Evolutionary conservation across 1,284 basidiomycete species (phyloP).

Genomic region (Neolentinus lepideus): DNA sequence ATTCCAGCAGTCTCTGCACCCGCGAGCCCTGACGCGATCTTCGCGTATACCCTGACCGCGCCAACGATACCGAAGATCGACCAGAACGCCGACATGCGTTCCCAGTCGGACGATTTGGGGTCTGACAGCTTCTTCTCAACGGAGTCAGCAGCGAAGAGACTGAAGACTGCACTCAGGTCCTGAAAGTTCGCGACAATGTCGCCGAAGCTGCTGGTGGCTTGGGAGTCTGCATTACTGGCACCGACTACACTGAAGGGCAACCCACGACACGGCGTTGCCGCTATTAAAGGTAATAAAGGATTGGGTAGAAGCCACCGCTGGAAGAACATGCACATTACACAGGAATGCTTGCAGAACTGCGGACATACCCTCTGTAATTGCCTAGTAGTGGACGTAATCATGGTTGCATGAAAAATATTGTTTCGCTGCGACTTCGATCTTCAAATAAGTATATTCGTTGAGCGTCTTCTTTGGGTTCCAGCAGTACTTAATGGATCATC

Average conservation of each 20-base stretch:
- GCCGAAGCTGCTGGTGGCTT: not conserved
- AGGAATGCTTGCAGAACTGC: too few species aligned
- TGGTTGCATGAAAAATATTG: too few species aligned
- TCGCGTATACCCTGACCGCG: not conserved
- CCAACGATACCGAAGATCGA: constrained; percentile 1
- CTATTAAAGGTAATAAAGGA: too few species aligned
- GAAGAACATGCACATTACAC: too few species aligned
- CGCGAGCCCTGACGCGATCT: not conserved
- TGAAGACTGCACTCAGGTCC: not conserved
- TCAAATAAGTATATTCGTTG: too few species aligned
- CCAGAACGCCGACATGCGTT: constrained; percentile 1
- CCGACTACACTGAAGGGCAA: not conserved
- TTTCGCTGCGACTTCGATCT: too few species aligned
- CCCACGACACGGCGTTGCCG: too few species aligned
- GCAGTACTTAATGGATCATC: too few species aligned
- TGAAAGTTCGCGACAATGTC: not conserved
- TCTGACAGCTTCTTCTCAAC: not conserved
- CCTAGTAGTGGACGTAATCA: too few species aligned
- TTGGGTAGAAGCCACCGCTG: too few species aligned
- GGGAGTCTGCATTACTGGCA: not conserved
- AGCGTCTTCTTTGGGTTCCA: too few species aligned
- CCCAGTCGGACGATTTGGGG: not conserved
- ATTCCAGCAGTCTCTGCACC: not conserved
- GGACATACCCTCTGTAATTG: too few species aligned
- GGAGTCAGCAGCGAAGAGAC: not conserved